phyloP scores from a whole-genome alignment of 139 green algal species.

The Coelastrella sp. region DNA sequence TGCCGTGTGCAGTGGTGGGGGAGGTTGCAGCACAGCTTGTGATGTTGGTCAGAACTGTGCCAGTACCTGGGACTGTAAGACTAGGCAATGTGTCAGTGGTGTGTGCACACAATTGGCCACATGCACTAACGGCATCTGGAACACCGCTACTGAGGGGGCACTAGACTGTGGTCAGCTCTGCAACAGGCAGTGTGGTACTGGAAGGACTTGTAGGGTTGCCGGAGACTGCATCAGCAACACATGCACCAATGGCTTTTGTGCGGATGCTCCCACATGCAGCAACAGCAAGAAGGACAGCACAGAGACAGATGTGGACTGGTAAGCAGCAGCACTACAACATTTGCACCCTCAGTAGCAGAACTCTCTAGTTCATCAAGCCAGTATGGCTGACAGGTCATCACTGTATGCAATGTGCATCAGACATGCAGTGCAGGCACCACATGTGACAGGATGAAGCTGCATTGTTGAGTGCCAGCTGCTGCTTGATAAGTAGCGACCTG shows the following conservation, averaged over 20 bases:
- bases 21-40: slow-evolving; percentile 6
- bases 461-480: too few species aligned
- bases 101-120: neutral
- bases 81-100: neutral
- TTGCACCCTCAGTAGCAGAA: neutral
- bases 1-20: slow-evolving; percentile 34
- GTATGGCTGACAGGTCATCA: too few species aligned
- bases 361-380: neutral
- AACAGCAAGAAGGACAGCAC: slow-evolving; percentile 16
- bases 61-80: neutral
- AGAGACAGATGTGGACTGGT: slow-evolving; percentile 14
- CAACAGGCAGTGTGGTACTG: too few species aligned
- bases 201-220: too few species aligned
- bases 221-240: slow-evolving; percentile 18
- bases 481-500: too few species aligned
- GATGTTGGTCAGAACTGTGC: neutral
- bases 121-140: slow-evolving; percentile 7
- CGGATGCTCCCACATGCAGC: slow-evolving; percentile 14
- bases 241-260: neutral
- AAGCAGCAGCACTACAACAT: neutral
- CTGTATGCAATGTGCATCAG: neutral
- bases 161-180: too few species aligned
- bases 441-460: neutral
- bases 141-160: neutral
- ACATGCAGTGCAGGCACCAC: neutral